phyloP scores from a whole-genome alignment of 805 yeast species.

The Kodamaea nitidulidarum region DNA sequence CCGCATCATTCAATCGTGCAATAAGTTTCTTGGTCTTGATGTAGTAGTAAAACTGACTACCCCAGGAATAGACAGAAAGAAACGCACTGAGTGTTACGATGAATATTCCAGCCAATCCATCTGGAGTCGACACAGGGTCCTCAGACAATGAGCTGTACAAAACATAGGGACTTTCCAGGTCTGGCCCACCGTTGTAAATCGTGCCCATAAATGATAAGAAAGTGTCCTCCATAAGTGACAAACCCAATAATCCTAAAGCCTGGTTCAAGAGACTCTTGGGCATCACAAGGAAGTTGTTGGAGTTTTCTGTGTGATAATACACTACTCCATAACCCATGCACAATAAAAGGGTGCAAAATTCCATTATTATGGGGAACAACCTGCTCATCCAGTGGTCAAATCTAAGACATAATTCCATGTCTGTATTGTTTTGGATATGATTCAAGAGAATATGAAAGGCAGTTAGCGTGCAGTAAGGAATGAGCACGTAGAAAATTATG shows the following conservation, averaged over 20 bases:
- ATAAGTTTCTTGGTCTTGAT: constrained; percentile 26
- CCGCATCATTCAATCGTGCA: constrained; percentile 25
- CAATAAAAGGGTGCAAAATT: constrained; percentile 21
- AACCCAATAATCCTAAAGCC: neutral
- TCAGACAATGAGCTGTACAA: neutral
- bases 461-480: constrained; percentile 15
- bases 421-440: constrained; percentile 14
- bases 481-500: constrained; percentile 22
- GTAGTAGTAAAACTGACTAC: constrained; percentile 17
- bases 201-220: neutral
- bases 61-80: constrained; percentile 11
- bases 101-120: neutral
- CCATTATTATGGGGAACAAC: constrained; percentile 7
- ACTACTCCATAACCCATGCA: constrained; percentile 36
- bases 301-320: constrained; percentile 21
- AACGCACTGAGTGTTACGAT: neutral
- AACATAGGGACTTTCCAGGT: neutral
- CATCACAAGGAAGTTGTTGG: constrained; percentile 21
- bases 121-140: neutral
- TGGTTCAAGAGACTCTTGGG: constrained; percentile 12
- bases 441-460: neutral
- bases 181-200: neutral
- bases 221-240: neutral
- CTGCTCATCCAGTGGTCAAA: constrained; percentile 7
- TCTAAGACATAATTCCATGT: neutral